Evolutionary conservation across 768 basidiomycete species (phyloP).

Genomic region (Suillus tomentosus): DNA sequence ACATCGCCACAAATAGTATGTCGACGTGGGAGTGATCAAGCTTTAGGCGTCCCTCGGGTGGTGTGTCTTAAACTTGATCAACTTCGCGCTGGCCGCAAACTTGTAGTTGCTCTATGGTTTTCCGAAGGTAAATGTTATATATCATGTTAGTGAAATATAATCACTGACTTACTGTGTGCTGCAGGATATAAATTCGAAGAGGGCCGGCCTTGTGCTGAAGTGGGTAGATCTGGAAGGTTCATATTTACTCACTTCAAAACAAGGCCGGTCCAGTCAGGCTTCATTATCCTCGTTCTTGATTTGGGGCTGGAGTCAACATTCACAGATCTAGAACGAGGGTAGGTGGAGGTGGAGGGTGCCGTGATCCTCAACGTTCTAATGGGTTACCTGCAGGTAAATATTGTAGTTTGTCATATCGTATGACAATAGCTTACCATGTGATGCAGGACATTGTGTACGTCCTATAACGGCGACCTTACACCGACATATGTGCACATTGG

Average conservation of each 20-base stretch:
- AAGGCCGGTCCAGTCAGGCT: not conserved
- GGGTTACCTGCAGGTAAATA: not conserved
- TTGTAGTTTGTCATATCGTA: not conserved
- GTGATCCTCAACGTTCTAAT: too few species aligned
- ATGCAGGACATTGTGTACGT: not conserved
- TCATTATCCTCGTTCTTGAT: not conserved
- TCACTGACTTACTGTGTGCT: not conserved
- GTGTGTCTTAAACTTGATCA: not conserved
- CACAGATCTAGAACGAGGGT: not conserved
- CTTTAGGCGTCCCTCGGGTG: not conserved
- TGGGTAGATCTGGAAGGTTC: not conserved
- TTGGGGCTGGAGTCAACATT: not conserved
- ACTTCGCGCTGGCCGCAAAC: not conserved
- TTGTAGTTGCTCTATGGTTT: not conserved
- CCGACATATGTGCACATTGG: not conserved
- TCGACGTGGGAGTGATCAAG: not conserved
- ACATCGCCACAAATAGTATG: not conserved
- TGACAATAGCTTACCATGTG: not conserved
- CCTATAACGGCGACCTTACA: not conserved
- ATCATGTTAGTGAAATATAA: not conserved
- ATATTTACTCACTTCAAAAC: not conserved
- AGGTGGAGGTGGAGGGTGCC: not conserved
- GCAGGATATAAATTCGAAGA: not conserved
- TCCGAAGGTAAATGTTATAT: not conserved
- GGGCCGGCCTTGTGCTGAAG: not conserved